These are phyloP conservation scores for Boletus coccyginus DNA, from an alignment of 768 basidiomycete genomes.

Conservation along the genomic window DNA sequence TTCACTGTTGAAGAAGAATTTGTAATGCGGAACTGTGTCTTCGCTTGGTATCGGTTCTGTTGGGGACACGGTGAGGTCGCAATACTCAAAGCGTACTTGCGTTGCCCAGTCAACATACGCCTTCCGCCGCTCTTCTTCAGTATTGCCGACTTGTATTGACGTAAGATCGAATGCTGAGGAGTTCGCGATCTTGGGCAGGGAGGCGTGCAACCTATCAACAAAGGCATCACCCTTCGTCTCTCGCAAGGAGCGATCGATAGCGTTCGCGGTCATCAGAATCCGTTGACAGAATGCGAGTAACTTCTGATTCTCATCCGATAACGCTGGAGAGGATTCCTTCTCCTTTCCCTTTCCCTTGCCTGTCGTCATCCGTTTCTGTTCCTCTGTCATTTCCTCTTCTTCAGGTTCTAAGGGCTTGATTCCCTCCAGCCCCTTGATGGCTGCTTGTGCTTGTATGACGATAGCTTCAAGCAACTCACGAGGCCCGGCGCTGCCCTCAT, in stretches of 20 bases:
- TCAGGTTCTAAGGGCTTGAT: constrained; percentile 46
- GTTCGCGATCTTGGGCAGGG: constrained; percentile 69
- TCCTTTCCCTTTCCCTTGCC: constrained; percentile 68
- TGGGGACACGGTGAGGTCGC: constrained; percentile 65
- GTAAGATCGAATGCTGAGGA: constrained; percentile 45
- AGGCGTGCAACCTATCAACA: constrained; percentile 70
- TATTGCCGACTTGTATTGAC: constrained; percentile 41
- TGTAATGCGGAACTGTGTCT: constrained; percentile 68
- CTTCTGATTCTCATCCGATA: constrained; percentile 74
- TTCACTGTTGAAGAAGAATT: constrained; percentile 79
- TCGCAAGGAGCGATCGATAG: constrained; percentile 83
- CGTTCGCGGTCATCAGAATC: constrained; percentile 76
- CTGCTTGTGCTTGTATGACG: constrained; percentile 90
- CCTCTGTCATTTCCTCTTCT: constrained; percentile 77
- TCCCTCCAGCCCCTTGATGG: constrained; percentile 82
- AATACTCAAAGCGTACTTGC: constrained; percentile 82
- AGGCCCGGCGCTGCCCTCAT: constrained; percentile 89
- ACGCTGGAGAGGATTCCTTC: constrained; percentile 33
- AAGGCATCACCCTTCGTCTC: constrained; percentile 91
- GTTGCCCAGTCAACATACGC: constrained; percentile 85
- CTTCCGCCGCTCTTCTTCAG: constrained; percentile 65
- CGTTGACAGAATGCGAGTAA: constrained; percentile 81
- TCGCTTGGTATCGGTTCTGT: constrained; percentile 35
- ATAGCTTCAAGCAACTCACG: constrained; percentile 90
- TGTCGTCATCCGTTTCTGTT: constrained; percentile 82